Conservation (phyloP, 1,284 basidiomycete species). For the Marasmius oreades region DNA sequence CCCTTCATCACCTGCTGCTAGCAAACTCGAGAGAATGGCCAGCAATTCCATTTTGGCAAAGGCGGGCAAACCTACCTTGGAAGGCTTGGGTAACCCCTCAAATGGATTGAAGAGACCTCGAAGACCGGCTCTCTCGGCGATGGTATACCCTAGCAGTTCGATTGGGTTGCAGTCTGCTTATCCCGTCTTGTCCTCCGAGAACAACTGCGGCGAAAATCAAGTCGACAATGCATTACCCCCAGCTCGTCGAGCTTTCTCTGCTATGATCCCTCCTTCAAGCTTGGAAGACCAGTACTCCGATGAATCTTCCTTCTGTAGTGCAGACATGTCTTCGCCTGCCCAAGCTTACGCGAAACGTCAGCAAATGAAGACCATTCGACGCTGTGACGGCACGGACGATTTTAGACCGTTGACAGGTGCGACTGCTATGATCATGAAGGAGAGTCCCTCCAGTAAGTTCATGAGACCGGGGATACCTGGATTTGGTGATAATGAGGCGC, state of each 20-base stretch:
- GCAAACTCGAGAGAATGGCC: constrained; percentile 59
- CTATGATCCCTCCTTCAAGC: constrained; percentile 50
- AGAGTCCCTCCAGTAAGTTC: constrained; percentile 49
- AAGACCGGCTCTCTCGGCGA: constrained; percentile 64
- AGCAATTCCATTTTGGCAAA: constrained; percentile 40
- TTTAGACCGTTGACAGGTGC: constrained; percentile 66
- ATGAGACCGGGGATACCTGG: constrained; percentile 62
- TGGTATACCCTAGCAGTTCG: constrained; percentile 44
- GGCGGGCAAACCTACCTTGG: constrained; percentile 52
- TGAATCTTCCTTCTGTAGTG: constrained; percentile 53
- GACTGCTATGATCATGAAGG: constrained; percentile 46
- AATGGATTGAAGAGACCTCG: constrained; percentile 55
- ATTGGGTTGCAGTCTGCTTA: constrained; percentile 38
- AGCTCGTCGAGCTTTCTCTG: constrained; percentile 70
- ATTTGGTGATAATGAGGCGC: constrained; percentile 90
- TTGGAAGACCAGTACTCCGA: constrained; percentile 46
- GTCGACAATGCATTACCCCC: constrained; percentile 34
- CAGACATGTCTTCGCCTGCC: constrained; percentile 71
- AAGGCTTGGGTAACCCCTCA: constrained; percentile 55
- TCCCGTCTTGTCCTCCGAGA: constrained; percentile 30
- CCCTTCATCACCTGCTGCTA: constrained; percentile 60
- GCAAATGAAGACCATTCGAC: constrained; percentile 65
- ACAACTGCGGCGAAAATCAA: constrained; percentile 15
- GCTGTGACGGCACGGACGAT: constrained; percentile 77
- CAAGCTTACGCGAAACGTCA: constrained; percentile 74